Percentiles rank a stretch among this genome's conserved stretches.
Conservation (phyloP, 371 early-diverging fungal genomes). For the Dinochytrium kinnereticum region DNA sequence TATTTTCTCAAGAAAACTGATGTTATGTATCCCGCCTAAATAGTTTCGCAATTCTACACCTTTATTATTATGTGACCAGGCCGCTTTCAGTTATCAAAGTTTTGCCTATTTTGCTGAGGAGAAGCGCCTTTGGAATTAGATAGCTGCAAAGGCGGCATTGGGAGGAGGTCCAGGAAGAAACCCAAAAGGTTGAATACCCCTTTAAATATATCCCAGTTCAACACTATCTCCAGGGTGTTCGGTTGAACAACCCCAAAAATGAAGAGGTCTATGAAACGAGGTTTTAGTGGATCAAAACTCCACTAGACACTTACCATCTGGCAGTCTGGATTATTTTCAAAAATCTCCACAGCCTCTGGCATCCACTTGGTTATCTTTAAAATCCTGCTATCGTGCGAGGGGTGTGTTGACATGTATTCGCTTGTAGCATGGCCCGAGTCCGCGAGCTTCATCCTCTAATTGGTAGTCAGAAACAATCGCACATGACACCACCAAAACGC, state of each 20-base stretch:
- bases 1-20: too few species aligned
- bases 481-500: not conserved
- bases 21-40: too few species aligned
- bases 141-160: too few species aligned
- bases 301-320: constrained; percentile 3
- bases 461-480: not conserved
- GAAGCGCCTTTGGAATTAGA: too few species aligned
- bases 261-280: not conserved
- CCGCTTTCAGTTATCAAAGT: too few species aligned
- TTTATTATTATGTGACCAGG: too few species aligned
- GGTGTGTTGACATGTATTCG: constrained; percentile 88
- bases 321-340: constrained; percentile 10
- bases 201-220: not conserved
- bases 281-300: not conserved
- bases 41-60: too few species aligned
- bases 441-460: constrained; percentile 46
- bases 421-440: constrained; percentile 43
- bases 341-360: constrained; percentile 61
- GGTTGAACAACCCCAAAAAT: constrained; percentile 3
- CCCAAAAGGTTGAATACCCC: too few species aligned
- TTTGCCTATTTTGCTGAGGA: too few species aligned
- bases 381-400: constrained; percentile 68
- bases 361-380: constrained; percentile 70
- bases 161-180: too few species aligned
- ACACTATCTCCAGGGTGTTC: constrained; percentile 10